These are phyloP conservation scores for Eutrema japonicum DNA, from an alignment of 345 rosid genomes.

Conservation along the genomic window DNA sequence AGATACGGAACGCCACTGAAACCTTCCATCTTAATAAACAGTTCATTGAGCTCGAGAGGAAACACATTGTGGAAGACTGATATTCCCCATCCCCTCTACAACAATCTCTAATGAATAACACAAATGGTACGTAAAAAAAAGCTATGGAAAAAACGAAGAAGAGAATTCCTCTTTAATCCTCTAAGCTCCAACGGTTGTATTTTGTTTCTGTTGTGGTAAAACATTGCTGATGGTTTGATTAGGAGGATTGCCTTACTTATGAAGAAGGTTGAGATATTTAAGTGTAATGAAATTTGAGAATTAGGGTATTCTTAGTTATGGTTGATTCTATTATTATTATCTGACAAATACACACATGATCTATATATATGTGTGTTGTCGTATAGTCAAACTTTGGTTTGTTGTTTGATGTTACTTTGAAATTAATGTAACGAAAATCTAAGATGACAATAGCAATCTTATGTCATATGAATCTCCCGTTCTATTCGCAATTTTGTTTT, in stretches of 20 bases:
- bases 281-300: conserved; percentile 10
- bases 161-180: conserved; percentile 17
- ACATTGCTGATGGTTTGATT: neutral
- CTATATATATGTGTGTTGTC: neutral
- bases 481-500: neutral
- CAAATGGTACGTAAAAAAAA: conserved; percentile 26
- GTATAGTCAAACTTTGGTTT: conserved; percentile 30
- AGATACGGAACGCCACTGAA: conserved; percentile 49
- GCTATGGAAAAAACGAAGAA: neutral
- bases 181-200: conserved; percentile 27
- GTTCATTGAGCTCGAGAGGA: conserved; percentile 61
- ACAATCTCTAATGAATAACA: conserved; percentile 17
- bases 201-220: neutral
- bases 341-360: neutral
- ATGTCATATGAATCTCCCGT: conserved; percentile 22
- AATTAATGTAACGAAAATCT: conserved; percentile 7
- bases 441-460: conserved; percentile 27
- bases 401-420: conserved; percentile 28
- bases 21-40: conserved; percentile 46
- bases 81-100: neutral
- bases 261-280: conserved; percentile 10
- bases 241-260: conserved; percentile 4
- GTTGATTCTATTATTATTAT: conserved; percentile 4
- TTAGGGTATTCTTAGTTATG: neutral
- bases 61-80: conserved; percentile 63